A percentile compares a stretch with the other conserved stretches of the same genome.
phyloP scores from a whole-genome alignment of 208 protist genomes.

The Wallacemonas sp. region DNA sequence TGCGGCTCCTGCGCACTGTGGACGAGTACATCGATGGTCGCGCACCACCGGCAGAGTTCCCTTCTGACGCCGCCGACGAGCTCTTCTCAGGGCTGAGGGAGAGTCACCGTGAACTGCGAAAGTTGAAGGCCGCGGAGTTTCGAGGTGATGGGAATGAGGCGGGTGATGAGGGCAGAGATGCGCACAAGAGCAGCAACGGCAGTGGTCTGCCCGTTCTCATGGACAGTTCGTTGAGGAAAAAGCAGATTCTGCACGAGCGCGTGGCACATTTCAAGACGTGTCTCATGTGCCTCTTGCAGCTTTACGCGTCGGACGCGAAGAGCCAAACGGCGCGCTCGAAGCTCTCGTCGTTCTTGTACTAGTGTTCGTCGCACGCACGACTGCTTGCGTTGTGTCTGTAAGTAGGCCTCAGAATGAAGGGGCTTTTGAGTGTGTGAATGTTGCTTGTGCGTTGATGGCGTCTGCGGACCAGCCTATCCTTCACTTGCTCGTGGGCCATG shows the following conservation, averaged over 20 bases:
- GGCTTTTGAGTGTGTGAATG: no score
- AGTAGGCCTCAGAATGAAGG: no score
- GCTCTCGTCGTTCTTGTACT: constrained; percentile 76
- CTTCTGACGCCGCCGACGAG: constrained; percentile 30
- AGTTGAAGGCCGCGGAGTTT: neutral
- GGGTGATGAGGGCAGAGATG: neutral
- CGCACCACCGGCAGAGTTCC: constrained; percentile 25
- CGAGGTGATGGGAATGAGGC: neutral
- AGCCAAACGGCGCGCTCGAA: constrained; percentile 59
- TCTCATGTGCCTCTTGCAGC: constrained; percentile 60
- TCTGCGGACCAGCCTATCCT: no score
- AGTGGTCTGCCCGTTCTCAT: constrained; percentile 11
- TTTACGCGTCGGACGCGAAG: constrained; percentile 59
- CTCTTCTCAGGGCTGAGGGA: constrained; percentile 41
- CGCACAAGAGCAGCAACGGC: neutral
- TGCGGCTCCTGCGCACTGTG: constrained; percentile 35
- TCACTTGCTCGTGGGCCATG: no score
- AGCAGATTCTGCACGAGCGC: constrained; percentile 29
- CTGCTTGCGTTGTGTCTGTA: no score
- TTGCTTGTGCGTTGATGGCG: no score
- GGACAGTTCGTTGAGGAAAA: constrained; percentile 13
- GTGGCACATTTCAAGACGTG: constrained; percentile 55
- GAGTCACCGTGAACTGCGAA: constrained; percentile 1
- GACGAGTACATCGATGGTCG: constrained; percentile 55
- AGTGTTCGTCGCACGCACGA: no score